phyloP scores from a whole-genome alignment of 768 basidiomycete species.

The Suillus clintonianus region DNA sequence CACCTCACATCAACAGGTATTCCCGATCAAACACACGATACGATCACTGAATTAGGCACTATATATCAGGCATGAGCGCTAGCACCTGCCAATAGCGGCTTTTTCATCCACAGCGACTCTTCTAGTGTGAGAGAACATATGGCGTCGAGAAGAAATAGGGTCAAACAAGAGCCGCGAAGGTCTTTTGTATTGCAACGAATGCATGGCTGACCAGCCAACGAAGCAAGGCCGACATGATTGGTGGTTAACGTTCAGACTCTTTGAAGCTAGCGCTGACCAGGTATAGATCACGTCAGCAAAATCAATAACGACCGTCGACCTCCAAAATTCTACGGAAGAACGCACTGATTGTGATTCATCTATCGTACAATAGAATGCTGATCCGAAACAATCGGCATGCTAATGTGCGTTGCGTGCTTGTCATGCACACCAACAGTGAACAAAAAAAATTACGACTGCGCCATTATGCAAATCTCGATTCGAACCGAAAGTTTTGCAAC shows the following conservation, averaged over 20 bases:
- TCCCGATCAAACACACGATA: no score
- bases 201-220: slow-evolving; percentile 11
- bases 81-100: no score
- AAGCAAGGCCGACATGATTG: background rate
- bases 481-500: no score
- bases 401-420: background rate
- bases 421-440: background rate
- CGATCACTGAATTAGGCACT: no score
- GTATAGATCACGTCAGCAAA: background rate
- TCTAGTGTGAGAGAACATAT: background rate
- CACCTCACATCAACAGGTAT: no score
- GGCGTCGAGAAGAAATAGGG: background rate
- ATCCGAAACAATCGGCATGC: no score
- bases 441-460: background rate
- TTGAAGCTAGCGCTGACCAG: slow-evolving; percentile 5
- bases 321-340: background rate
- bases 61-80: no score
- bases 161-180: background rate
- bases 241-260: background rate
- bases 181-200: background rate
- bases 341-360: no score
- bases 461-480: no score
- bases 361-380: background rate
- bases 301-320: background rate
- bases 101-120: no score